Conservation (phyloP, 2,329 filamentous ascomycete genomes). For the Colletotrichum godetiae region DNA sequence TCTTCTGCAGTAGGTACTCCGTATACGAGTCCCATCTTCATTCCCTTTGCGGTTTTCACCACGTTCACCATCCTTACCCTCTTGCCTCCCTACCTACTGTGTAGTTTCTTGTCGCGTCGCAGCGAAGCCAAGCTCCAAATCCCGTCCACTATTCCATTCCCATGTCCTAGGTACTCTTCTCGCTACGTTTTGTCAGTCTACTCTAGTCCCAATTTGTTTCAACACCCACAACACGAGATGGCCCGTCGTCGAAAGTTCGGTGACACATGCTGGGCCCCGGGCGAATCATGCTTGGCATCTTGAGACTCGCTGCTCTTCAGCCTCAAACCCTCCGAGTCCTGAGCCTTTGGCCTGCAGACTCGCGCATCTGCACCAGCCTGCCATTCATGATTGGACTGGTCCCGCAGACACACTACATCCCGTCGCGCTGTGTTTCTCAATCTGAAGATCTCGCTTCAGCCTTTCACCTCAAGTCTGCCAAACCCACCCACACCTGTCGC, state of each 20-base stretch:
- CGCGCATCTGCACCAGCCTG: background rate
- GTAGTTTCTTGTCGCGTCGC: background rate
- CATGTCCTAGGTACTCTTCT: background rate
- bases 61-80: background rate
- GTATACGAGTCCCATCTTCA: background rate
- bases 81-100: no score
- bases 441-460: constrained; percentile 33
- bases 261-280: constrained; percentile 22
- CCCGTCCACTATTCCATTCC: background rate
- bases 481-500: background rate
- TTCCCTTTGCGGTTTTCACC: background rate
- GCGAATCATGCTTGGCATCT: constrained; percentile 32
- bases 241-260: constrained; percentile 20
- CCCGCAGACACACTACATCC: background rate
- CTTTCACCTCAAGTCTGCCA: constrained; percentile 23
- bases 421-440: constrained; percentile 17
- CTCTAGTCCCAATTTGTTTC: constrained; percentile 25
- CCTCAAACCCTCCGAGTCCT: constrained; percentile 30
- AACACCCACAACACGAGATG: constrained; percentile 29
- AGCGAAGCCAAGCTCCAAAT: background rate
- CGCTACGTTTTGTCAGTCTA: background rate
- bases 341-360: constrained; percentile 11
- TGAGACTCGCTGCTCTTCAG: constrained; percentile 29
- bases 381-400: no score
- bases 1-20: background rate